Conservation (phyloP, 164 flowering plant species). For the Nymphaea thermarum region DNA sequence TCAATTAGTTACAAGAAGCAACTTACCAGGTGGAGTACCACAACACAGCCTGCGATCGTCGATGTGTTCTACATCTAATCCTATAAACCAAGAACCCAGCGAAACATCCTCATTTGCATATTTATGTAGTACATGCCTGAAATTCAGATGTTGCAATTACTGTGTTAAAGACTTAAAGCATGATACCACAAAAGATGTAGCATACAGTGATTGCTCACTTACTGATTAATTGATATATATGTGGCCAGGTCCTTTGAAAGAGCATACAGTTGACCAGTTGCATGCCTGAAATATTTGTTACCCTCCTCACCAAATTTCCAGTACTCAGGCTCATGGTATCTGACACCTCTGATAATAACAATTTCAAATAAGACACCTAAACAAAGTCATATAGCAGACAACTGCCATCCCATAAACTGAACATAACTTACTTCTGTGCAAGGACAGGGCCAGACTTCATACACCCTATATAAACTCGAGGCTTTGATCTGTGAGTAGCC, state of each 20-base stretch:
- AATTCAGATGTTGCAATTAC: slow-evolving; percentile 1
- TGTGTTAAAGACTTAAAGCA: neutral
- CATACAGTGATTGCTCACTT: slow-evolving; percentile 11
- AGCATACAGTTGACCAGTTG: slow-evolving; percentile 93
- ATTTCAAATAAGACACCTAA: neutral
- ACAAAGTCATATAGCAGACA: neutral
- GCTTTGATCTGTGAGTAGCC: slow-evolving; percentile 56
- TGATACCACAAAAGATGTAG: neutral
- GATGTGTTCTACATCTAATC: slow-evolving; percentile 84
- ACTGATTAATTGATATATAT: slow-evolving; percentile 82
- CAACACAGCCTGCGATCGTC: slow-evolving; percentile 89
- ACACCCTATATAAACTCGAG: slow-evolving; percentile 87
- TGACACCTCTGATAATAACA: slow-evolving; percentile 54
- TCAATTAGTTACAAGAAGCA: too few species aligned
- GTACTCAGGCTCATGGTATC: slow-evolving; percentile 89
- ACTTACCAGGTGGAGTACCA: slow-evolving; percentile 85
- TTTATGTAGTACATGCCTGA: slow-evolving; percentile 82
- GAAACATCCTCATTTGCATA: slow-evolving; percentile 94
- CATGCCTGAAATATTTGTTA: slow-evolving; percentile 94
- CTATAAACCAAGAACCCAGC: slow-evolving; percentile 91
- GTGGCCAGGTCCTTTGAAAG: slow-evolving; percentile 79
- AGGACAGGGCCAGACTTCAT: slow-evolving; percentile 98
- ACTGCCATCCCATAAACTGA: neutral
- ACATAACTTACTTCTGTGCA: slow-evolving; percentile 62
- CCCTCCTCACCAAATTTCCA: slow-evolving; percentile 99